phyloP scores from a whole-genome alignment of 1,284 basidiomycete genomes.

The Sphaerobolus stellatus region DNA sequence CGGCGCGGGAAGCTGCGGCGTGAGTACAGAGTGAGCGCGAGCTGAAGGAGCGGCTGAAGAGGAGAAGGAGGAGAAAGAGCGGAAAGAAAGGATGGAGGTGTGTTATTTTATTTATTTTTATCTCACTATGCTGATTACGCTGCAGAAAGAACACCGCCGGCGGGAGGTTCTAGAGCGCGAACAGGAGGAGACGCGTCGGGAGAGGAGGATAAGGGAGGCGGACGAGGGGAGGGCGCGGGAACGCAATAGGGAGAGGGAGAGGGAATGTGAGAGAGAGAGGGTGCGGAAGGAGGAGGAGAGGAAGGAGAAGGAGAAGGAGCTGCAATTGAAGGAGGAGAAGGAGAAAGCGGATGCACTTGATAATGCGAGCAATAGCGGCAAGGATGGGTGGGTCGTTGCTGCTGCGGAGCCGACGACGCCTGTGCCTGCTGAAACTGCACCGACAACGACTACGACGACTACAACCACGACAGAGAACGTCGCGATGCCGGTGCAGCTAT shows the following conservation, averaged over 20 bases:
- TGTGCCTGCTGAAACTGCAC: too few species aligned
- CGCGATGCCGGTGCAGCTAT: not conserved
- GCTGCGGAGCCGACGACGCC: not conserved
- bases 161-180: conserved; percentile 42
- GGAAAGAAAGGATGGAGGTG: conserved; percentile 61
- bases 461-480: too few species aligned
- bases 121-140: too few species aligned
- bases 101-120: too few species aligned
- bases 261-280: conserved; percentile 40
- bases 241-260: too few species aligned
- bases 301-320: conserved; percentile 49
- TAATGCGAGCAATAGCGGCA: not conserved
- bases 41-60: conserved; percentile 64
- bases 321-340: conserved; percentile 48
- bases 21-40: conserved; percentile 74
- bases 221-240: too few species aligned
- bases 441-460: too few species aligned
- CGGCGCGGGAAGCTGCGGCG: conserved; percentile 58
- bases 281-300: conserved; percentile 38
- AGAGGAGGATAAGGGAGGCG: conserved; percentile 40
- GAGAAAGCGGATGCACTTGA: conserved; percentile 32
- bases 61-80: conserved; percentile 68
- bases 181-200: conserved; percentile 51
- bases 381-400: conserved; percentile 6
- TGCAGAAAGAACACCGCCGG: conserved; percentile 19